phyloP scores from a whole-genome alignment of 139 green algal species.

The Coelastrella sp. region DNA sequence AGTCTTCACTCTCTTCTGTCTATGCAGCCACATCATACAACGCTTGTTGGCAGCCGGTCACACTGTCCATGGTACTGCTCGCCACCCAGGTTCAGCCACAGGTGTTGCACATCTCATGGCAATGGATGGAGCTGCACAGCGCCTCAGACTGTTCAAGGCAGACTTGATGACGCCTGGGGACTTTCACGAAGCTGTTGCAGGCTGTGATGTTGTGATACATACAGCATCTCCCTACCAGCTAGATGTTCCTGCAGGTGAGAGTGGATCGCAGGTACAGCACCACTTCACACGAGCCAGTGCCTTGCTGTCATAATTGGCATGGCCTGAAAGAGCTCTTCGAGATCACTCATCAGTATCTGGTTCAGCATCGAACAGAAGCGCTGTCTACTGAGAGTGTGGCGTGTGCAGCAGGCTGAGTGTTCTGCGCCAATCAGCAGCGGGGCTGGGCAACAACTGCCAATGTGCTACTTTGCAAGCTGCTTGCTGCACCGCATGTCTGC shows the following conservation, averaged over 20 bases:
- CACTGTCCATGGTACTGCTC: slow-evolving; percentile 56
- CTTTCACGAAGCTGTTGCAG: slow-evolving; percentile 58
- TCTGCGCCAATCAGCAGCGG: too few relatives aligned
- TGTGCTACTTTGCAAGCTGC: too few relatives aligned
- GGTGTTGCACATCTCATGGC: slow-evolving; percentile 40
- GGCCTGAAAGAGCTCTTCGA: too few relatives aligned
- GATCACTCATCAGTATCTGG: too few relatives aligned
- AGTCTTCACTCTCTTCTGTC: neutral
- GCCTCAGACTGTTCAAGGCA: slow-evolving; percentile 66
- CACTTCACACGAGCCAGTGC: too few relatives aligned
- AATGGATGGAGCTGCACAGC: slow-evolving; percentile 60
- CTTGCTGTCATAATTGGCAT: too few relatives aligned
- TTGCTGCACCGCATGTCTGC: too few relatives aligned
- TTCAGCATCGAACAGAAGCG: too few relatives aligned
- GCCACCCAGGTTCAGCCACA: slow-evolving; percentile 34
- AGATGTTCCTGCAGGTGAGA: slow-evolving; percentile 24
- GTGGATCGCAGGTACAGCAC: neutral
- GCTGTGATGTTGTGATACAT: slow-evolving; percentile 74
- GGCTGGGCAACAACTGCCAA: too few relatives aligned
- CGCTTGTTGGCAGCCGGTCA: slow-evolving; percentile 69
- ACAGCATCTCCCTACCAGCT: slow-evolving; percentile 64
- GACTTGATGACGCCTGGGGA: slow-evolving; percentile 52
- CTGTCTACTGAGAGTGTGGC: too few relatives aligned
- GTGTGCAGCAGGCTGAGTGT: too few relatives aligned
- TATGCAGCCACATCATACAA: slow-evolving; percentile 54